Conservation (phyloP, 345 rosid genomes). For the Populus deltoides region DNA sequence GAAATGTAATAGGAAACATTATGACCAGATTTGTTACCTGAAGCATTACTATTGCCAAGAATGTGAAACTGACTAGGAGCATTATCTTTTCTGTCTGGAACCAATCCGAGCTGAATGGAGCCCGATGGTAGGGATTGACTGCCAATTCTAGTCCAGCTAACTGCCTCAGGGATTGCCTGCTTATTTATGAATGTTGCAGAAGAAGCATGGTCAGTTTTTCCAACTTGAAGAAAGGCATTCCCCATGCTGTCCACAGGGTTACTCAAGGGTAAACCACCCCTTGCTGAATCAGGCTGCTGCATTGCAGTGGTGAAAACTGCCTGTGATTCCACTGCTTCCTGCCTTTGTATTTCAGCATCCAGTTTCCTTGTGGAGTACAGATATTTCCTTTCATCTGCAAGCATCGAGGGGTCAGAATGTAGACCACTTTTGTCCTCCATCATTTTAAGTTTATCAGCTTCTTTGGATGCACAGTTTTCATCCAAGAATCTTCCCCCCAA, state of each 20-base stretch:
- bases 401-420: slow-evolving; percentile 29
- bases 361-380: slow-evolving; percentile 34
- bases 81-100: slow-evolving; percentile 31
- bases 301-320: slow-evolving; percentile 20
- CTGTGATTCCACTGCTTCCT: slow-evolving; percentile 44
- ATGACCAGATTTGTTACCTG: slow-evolving; percentile 27
- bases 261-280: slow-evolving; percentile 28
- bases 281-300: slow-evolving; percentile 41
- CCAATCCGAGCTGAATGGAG: slow-evolving; percentile 34
- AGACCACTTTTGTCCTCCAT: slow-evolving; percentile 43
- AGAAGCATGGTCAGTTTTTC: slow-evolving; percentile 38
- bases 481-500: slow-evolving; percentile 52
- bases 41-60: slow-evolving; percentile 21
- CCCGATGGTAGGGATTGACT: slow-evolving; percentile 29
- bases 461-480: slow-evolving; percentile 40
- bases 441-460: slow-evolving; percentile 39
- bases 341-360: slow-evolving; percentile 48
- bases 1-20: slow-evolving; percentile 9
- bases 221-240: slow-evolving; percentile 38
- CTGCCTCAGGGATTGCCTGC: slow-evolving; percentile 42
- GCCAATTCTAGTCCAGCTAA: slow-evolving; percentile 46
- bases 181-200: slow-evolving; percentile 35
- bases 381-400: slow-evolving; percentile 50
- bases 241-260: slow-evolving; percentile 31
- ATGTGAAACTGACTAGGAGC: slow-evolving; percentile 34